Percentiles rank a stretch among this genome's conserved stretches.
These are phyloP conservation scores for Rasamsonia emersonii DNA, from an alignment of 2,329 filamentous ascomycete species.

Conservation along the genomic window DNA sequence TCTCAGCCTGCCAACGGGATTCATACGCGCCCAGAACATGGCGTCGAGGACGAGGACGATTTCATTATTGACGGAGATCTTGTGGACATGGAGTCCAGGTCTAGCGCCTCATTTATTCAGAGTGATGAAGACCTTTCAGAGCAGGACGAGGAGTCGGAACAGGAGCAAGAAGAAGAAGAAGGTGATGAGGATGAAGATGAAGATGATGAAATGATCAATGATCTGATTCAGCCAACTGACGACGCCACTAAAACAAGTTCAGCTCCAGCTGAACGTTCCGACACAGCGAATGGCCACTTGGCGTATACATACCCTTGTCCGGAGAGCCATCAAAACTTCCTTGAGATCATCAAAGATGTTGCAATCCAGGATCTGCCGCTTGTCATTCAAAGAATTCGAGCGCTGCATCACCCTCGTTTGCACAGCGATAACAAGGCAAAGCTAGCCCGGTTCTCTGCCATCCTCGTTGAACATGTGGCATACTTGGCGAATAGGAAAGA, in stretches of 20 bases:
- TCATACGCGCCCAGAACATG: slow-evolving; percentile 41
- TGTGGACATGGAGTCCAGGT: slow-evolving; percentile 66
- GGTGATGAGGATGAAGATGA: slow-evolving; percentile 44
- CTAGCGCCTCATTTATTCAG: slow-evolving; percentile 32
- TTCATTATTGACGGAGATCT: slow-evolving; percentile 86
- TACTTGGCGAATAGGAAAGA: slow-evolving; percentile 45
- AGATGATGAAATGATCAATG: slow-evolving; percentile 63
- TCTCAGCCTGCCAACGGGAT: slow-evolving; percentile 40
- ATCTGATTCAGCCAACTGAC: slow-evolving; percentile 43
- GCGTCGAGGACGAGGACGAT: slow-evolving; percentile 88
- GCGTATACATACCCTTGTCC: slow-evolving; percentile 85
- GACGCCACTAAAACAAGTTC: slow-evolving; percentile 12
- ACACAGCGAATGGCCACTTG: slow-evolving; percentile 44
- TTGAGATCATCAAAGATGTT: slow-evolving; percentile 55
- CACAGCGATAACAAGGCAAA: slow-evolving; percentile 77
- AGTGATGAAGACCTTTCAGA: slow-evolving; percentile 46
- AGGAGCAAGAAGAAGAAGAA: slow-evolving; percentile 33
- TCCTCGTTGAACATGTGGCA: slow-evolving; percentile 48
- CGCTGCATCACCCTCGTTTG: slow-evolving; percentile 84
- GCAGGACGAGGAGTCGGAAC: slow-evolving; percentile 46
- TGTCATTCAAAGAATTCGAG: slow-evolving; percentile 80
- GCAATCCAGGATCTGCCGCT: slow-evolving; percentile 59
- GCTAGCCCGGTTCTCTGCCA: slow-evolving; percentile 48
- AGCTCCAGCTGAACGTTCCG: slow-evolving; percentile 33
- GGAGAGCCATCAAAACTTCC: slow-evolving; percentile 63